phyloP scores from a whole-genome alignment of 2,329 filamentous ascomycete genomes.

The Cercospora sesami region DNA sequence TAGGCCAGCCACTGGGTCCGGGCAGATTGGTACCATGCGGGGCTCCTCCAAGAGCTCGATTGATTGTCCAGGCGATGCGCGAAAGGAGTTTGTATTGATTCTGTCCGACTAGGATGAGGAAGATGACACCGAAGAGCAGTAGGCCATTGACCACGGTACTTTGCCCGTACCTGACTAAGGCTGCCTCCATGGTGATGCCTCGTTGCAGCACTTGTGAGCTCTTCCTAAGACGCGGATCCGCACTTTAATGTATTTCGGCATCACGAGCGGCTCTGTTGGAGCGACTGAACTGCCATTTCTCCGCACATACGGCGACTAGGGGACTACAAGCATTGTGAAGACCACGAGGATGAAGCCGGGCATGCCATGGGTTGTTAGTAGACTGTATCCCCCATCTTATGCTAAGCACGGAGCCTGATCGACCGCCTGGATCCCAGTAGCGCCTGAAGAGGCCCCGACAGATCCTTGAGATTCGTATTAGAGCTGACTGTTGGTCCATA shows the following conservation, averaged over 20 bases:
- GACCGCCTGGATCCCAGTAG: background rate
- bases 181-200: background rate
- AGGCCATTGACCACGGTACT: background rate
- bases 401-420: background rate
- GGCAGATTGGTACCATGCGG: background rate
- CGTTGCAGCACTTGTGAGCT: background rate
- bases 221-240: background rate
- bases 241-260: background rate
- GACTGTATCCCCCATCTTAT: background rate
- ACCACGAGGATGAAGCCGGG: background rate
- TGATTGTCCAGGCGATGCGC: background rate
- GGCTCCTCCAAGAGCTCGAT: conserved; percentile 1
- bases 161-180: background rate
- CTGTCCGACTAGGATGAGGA: background rate
- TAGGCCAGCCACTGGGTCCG: background rate
- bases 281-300: background rate
- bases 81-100: background rate
- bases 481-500: background rate
- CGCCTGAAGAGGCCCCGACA: background rate
- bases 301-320: background rate
- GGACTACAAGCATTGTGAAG: background rate
- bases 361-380: background rate
- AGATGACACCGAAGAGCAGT: background rate
- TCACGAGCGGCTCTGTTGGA: background rate
- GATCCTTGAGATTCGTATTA: background rate